Conservation (phyloP, 179 eudicot species). For the Sideroxylon spinosum region DNA sequence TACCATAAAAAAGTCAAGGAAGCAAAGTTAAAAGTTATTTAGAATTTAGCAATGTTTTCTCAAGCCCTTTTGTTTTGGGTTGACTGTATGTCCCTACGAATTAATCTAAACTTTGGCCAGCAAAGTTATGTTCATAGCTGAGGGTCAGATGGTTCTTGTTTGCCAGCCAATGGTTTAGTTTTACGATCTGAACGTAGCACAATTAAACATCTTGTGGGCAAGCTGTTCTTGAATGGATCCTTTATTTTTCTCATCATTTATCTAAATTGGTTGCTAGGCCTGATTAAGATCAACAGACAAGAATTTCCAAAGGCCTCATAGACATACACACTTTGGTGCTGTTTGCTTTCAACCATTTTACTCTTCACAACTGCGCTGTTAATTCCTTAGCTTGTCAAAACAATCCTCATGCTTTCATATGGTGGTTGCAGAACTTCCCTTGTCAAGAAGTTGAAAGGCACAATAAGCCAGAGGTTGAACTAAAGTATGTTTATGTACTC, state of each 20-base stretch:
- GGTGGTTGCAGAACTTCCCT: conserved; percentile 79
- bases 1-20: background rate
- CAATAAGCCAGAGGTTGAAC: conserved; percentile 96
- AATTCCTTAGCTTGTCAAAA: background rate
- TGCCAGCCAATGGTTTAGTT: background rate
- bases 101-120: background rate
- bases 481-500: conserved; percentile 58
- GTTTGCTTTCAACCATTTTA: background rate
- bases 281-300: background rate
- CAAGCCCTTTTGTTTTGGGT: background rate
- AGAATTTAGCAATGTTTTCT: background rate
- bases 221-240: background rate
- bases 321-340: background rate
- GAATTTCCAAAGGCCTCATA: background rate
- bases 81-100: background rate
- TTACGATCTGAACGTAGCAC: background rate
- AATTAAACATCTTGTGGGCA: background rate
- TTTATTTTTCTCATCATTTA: background rate
- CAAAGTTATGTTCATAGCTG: background rate
- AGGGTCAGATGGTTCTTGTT: background rate
- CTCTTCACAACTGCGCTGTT: background rate
- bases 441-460: conserved; percentile 99
- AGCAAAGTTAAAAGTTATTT: background rate
- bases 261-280: background rate
- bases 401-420: conserved; percentile 4